These are phyloP conservation scores for Saturnispora ahearnii DNA, from an alignment of 805 yeast species.

Conservation along the genomic window DNA sequence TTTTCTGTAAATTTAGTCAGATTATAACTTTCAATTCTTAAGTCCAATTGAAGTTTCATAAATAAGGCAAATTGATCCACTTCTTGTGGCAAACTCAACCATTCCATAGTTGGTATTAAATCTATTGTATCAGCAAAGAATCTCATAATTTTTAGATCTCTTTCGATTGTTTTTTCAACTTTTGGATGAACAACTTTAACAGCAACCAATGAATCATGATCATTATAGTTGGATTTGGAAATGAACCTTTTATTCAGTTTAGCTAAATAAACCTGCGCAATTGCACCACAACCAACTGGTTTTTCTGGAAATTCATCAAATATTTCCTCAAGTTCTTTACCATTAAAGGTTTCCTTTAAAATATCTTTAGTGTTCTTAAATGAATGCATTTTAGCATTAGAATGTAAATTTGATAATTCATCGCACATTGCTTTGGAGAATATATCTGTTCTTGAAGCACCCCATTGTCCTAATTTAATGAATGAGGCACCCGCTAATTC, in stretches of 20 bases:
- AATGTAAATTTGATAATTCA: conserved; percentile 69
- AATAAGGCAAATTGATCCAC: conserved; percentile 78
- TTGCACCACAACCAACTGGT: conserved; percentile 97
- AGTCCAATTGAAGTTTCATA: conserved; percentile 84
- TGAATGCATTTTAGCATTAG: conserved; percentile 72
- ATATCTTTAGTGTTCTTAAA: conserved; percentile 49
- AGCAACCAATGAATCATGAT: conserved; percentile 58
- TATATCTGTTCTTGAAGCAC: conserved; percentile 92
- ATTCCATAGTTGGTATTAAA: conserved; percentile 86
- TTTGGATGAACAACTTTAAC: conserved; percentile 89
- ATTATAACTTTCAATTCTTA: conserved; percentile 83
- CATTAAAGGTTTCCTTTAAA: conserved; percentile 50
- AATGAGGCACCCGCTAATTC: conserved; percentile 91
- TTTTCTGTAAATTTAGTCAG: conserved; percentile 61
- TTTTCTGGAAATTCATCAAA: conserved; percentile 67
- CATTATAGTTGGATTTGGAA: conserved; percentile 14
- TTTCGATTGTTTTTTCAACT: conserved; percentile 58
- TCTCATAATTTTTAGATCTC: conserved; percentile 80
- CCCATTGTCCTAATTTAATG: conserved; percentile 96
- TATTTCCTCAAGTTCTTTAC: conserved; percentile 51
- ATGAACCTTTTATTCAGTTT: conserved; percentile 41
- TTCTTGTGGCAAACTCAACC: conserved; percentile 93
- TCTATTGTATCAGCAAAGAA: conserved; percentile 68
- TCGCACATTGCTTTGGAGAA: conserved; percentile 73
- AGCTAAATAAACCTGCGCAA: conserved; percentile 89